These are phyloP conservation scores for Firmiana major DNA, from an alignment of 345 rosid species.

Conservation along the genomic window DNA sequence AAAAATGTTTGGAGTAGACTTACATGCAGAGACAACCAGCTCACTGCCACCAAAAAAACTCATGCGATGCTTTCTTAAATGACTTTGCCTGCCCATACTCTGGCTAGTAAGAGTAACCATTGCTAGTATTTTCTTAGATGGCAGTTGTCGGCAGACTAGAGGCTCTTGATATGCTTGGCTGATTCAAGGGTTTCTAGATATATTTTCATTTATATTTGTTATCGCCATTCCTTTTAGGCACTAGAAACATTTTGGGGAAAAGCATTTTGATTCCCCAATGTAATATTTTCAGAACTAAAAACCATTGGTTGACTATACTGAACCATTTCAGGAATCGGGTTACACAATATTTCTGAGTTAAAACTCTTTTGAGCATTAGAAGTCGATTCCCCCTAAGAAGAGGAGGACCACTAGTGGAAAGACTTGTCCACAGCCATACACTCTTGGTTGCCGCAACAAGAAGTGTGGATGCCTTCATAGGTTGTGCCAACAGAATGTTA, in stretches of 20 bases:
- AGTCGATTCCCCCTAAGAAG: conserved; percentile 42
- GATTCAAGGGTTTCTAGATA: conserved; percentile 30
- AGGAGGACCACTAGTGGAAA: conserved; percentile 66
- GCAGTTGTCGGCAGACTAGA: conserved; percentile 28
- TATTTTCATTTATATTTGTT: conserved; percentile 35
- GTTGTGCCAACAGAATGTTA: conserved; percentile 87
- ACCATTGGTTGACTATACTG: conserved; percentile 33
- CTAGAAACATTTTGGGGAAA: conserved; percentile 7
- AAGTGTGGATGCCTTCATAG: conserved; percentile 63
- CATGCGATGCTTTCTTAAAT: conserved; percentile 84
- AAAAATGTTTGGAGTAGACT: conserved; percentile 33
- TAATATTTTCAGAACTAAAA: conserved; percentile 24
- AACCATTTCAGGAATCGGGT: conserved; percentile 25
- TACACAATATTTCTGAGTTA: conserved; percentile 24
- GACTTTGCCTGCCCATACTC: conserved; percentile 41
- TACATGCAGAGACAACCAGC: conserved; percentile 34
- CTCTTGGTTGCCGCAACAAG: conserved; percentile 76
- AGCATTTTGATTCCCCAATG: conserved; percentile 20
- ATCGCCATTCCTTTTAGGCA: conserved; percentile 35
- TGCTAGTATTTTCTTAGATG: conserved; percentile 39
- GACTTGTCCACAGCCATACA: conserved; percentile 86
- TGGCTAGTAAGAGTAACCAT: conserved; percentile 26
- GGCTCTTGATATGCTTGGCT: conserved; percentile 39
- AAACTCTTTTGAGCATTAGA: conserved; percentile 24
- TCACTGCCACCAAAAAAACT: conserved; percentile 49